Evolutionary conservation across 2,329 filamentous ascomycete species (phyloP), one percentile per base, ranked within the genome.

Genomic region (Clarireedia hainanense): DNA sequence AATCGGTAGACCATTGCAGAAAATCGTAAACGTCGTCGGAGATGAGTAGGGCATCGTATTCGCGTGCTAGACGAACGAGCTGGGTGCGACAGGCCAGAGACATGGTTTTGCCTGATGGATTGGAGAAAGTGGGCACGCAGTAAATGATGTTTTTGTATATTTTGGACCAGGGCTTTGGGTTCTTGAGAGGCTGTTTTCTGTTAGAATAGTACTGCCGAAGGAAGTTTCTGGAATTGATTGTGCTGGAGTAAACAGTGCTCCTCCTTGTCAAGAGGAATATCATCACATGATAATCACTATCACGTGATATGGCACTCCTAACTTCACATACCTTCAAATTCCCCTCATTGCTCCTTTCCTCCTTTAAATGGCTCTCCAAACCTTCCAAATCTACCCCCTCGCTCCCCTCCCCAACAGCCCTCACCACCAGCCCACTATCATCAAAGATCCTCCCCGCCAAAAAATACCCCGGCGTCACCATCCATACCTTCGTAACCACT

Each of bases 11-110:
- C 89, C 91, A 96, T 68, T 91, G 88, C 5, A 97, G 76, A 62
- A 92, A 86, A 69, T 97, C 92, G 68, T 99, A 99, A 9, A 97
- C 91, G 69, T 99, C 94, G 72, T 97, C 92, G 49, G 82, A 82
- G 27, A 96, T 78, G 55, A 96, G 72, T n/a, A 97, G 78, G 6
- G 89, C 89, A 69, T 97, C 85, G 68, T 86, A 83, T 57, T 84
- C 76, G 56, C 92, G 80, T 0, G 92, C 92, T 6, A 96, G 72
- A n/a, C 75, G 74, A 24, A 97, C 83, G 4, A 97, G 77, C 10
- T 75, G 75, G 60, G 84, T 73, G 3, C 94, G 80, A 27, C 86
- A 80, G 17, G 72, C 68, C 3, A 90, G 70, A 14, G 85, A 83
- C 84, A 95, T 92, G 3, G 89, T 91, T 66, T 86, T 86, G 30